phyloP scores from a whole-genome alignment of 768 basidiomycete genomes.

The Antrodiella citrinella region DNA sequence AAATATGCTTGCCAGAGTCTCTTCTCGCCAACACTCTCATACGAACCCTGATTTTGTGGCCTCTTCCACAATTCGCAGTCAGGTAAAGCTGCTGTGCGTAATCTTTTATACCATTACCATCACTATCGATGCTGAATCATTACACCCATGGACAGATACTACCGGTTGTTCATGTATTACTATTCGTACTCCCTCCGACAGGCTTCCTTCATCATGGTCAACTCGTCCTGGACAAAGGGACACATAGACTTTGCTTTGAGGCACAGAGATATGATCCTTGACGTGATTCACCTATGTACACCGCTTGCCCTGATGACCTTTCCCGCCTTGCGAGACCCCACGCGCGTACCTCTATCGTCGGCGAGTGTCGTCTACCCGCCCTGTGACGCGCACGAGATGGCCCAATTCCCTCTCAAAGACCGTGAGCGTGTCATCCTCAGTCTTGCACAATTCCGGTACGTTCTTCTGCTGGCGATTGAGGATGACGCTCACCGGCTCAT shows the following conservation, averaged over 20 bases:
- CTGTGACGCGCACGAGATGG: constrained; percentile 77
- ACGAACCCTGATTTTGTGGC: constrained; percentile 57
- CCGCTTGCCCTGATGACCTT: constrained; percentile 31
- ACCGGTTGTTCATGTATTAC: constrained; percentile 77
- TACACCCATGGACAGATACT: constrained; percentile 66
- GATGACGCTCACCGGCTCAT: not conserved
- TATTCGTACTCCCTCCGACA: constrained; percentile 70
- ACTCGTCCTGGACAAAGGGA: constrained; percentile 89
- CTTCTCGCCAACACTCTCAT: constrained; percentile 45
- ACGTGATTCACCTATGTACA: constrained; percentile 32
- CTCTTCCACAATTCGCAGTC: constrained; percentile 43
- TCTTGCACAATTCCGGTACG: constrained; percentile 87
- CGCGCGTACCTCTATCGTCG: constrained; percentile 13
- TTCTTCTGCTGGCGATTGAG: constrained; percentile 1
- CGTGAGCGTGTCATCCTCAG: constrained; percentile 70
- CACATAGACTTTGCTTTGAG: constrained; percentile 73
- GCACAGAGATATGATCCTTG: constrained; percentile 43
- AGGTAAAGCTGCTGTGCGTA: constrained; percentile 56
- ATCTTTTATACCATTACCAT: not conserved
- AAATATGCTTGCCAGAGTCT: constrained; percentile 84
- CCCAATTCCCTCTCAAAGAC: constrained; percentile 39
- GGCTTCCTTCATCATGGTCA: constrained; percentile 82
- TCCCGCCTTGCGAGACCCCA: too few relatives aligned
- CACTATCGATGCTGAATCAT: not conserved
- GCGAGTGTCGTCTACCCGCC: constrained; percentile 78